These are phyloP conservation scores for Myriangium duriaei DNA, from an alignment of 2,329 filamentous ascomycete species.

Conservation along the genomic window DNA sequence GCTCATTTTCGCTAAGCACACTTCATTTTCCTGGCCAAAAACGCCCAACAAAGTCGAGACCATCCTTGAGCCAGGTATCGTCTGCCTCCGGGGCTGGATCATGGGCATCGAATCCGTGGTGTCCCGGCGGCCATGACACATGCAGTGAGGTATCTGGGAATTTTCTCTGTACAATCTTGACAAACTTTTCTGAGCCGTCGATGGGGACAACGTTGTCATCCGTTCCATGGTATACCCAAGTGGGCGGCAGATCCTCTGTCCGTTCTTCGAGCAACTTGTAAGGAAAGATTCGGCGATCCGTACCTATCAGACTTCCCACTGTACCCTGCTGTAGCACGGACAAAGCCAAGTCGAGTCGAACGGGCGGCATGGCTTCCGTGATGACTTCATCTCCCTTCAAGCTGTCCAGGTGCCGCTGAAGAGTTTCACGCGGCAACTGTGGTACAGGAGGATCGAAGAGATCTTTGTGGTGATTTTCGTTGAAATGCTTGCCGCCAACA, in stretches of 20 bases:
- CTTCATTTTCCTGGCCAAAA: too few relatives aligned
- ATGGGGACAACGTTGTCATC: constrained; percentile 23
- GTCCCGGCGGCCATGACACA: constrained; percentile 20
- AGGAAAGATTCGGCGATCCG: constrained; percentile 17
- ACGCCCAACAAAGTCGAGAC: constrained; percentile 16
- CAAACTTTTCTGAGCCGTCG: constrained; percentile 19
- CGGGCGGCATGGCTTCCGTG: constrained; percentile 9
- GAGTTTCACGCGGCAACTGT: too few relatives aligned
- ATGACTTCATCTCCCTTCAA: constrained; percentile 11
- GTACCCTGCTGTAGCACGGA: constrained; percentile 13
- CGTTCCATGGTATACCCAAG: constrained; percentile 24
- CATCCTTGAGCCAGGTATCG: constrained; percentile 21
- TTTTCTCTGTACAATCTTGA: constrained; percentile 16
- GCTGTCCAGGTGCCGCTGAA: too few relatives aligned
- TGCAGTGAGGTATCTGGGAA: constrained; percentile 17
- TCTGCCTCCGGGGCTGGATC: constrained; percentile 11
- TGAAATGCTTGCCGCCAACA: constrained; percentile 11
- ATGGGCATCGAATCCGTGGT: constrained; percentile 28
- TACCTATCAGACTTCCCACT: constrained; percentile 11
- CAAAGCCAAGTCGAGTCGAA: constrained; percentile 12
- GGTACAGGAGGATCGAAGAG: too few relatives aligned
- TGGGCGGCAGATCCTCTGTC: constrained; percentile 17
- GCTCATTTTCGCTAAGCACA: too few relatives aligned
- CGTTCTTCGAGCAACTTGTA: constrained; percentile 18
- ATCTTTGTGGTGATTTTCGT: too few relatives aligned